Evolutionary conservation across 495 filamentous ascomycete species (phyloP), one percentile per base, ranked within the genome.

Genomic region (Aspergillus homomorphus): DNA sequence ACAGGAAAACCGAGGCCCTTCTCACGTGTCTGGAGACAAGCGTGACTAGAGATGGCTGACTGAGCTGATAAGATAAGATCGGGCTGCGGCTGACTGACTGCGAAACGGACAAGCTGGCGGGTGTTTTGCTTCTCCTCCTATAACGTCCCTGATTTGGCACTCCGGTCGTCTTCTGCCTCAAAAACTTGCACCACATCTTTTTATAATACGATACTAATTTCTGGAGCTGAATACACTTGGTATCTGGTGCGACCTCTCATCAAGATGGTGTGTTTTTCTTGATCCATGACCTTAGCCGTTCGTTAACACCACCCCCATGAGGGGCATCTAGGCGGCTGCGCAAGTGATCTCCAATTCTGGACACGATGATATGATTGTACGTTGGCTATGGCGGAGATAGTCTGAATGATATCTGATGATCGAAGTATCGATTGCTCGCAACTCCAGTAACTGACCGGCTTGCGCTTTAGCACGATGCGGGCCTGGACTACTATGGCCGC

Each of bases 291-390:
- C 46, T 18, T 23, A 56, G 53, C 23, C 51, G 60, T 24, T 45
- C 44, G 53, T 66, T 73, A 52, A 72, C 59, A 50, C 41, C 20
- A 45, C 45, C 53, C 1, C 55, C 51, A 38, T 24, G 46, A 20
- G 26, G 59, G 61, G 50, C 57, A 28, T 56, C 16, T 60, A 90
- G 87, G 87, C 90, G 60, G 68, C 75, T 64, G 68, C 75, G 66
- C 90, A 95, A 82, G 84, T 91, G 62, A 92, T 92, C 69, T 85
- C 90, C 43, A 93, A 92, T 74, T 90, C 90, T 59, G 88, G 90
- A 69, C 94, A 98, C 77, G 95, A 98, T 87, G 93, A 96, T 73
- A 98, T 98, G 92, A 97, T 98, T 81, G 93, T 98, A 90, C 69
- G 91, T 85, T 21, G 51, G 10, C 5, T 9, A 12, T 12, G 33